Evolutionary conservation across 345 rosid genomes (phyloP).

Genomic region (Ricinus communis): DNA sequence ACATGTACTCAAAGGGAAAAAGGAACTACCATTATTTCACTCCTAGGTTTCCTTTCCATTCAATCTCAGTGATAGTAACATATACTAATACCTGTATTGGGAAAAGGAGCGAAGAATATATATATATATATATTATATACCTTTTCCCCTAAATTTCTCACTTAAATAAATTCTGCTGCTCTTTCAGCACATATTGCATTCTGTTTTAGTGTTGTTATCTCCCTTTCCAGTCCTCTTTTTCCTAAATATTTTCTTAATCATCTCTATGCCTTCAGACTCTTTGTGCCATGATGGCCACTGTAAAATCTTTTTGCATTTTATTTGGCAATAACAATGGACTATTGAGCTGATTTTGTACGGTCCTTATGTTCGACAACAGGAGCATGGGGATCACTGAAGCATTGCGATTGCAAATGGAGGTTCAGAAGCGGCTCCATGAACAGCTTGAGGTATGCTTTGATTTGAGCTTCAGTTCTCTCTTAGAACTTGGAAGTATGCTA

Average conservation of each 20-base stretch:
- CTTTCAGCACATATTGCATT: neutral
- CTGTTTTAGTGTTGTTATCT: neutral
- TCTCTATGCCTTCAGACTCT: neutral
- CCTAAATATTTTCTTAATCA: neutral
- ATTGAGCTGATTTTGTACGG: constrained; percentile 13
- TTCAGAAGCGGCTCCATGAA: constrained; percentile 91
- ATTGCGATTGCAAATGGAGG: constrained; percentile 84
- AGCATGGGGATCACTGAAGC: constrained; percentile 74
- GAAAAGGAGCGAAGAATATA: too few species aligned
- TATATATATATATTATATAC: too few species aligned
- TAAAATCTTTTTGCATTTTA: neutral
- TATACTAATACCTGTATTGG: neutral
- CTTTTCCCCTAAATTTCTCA: neutral
- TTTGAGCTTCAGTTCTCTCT: constrained; percentile 14
- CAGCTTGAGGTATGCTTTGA: constrained; percentile 75
- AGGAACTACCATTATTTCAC: too few species aligned
- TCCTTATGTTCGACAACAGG: constrained; percentile 32
- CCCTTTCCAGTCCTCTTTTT: neutral
- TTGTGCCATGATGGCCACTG: neutral
- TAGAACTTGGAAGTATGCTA: neutral
- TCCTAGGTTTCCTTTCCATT: neutral
- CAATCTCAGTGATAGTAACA: neutral
- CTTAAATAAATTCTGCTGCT: neutral
- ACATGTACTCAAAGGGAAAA: too few species aligned
- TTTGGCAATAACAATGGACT: neutral